These are phyloP conservation scores for Scleroderma bovista DNA, from an alignment of 768 basidiomycete species.

Conservation along the genomic window DNA sequence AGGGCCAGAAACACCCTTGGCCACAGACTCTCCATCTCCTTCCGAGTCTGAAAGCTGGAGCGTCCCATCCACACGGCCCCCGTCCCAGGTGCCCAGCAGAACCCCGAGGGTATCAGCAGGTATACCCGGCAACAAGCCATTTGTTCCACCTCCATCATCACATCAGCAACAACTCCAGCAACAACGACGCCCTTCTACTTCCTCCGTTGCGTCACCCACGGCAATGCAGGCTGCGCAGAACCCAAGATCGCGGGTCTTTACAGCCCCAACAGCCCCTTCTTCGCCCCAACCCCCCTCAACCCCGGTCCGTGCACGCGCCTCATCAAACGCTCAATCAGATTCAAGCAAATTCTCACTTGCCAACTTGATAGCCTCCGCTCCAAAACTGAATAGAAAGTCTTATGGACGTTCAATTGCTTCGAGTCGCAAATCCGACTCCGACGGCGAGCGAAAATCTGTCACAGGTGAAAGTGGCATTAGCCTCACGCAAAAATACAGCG, in stretches of 20 bases:
- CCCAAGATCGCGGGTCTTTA: constrained; percentile 6
- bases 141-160: constrained; percentile 24
- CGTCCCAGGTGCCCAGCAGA: constrained; percentile 49
- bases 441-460: constrained; percentile 40
- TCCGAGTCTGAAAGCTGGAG: constrained; percentile 59
- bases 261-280: background rate
- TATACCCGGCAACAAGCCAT: constrained; percentile 30
- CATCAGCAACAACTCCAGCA: constrained; percentile 1
- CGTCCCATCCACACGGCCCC: constrained; percentile 54
- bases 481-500: constrained; percentile 87
- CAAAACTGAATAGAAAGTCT: constrained; percentile 67
- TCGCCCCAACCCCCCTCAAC: constrained; percentile 13
- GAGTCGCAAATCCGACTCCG: constrained; percentile 66
- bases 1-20: constrained; percentile 33
- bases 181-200: too few species aligned
- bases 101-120: constrained; percentile 34
- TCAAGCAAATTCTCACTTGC: constrained; percentile 76
- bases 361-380: constrained; percentile 65
- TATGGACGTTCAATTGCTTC: constrained; percentile 67
- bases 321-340: constrained; percentile 50
- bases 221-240: constrained; percentile 3
- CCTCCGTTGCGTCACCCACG: too few species aligned
- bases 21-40: constrained; percentile 44
- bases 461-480: constrained; percentile 50
- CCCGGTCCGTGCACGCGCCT: constrained; percentile 30